phyloP scores from a whole-genome alignment of 1,284 basidiomycete genomes.

The Entoloma clypeatum region DNA sequence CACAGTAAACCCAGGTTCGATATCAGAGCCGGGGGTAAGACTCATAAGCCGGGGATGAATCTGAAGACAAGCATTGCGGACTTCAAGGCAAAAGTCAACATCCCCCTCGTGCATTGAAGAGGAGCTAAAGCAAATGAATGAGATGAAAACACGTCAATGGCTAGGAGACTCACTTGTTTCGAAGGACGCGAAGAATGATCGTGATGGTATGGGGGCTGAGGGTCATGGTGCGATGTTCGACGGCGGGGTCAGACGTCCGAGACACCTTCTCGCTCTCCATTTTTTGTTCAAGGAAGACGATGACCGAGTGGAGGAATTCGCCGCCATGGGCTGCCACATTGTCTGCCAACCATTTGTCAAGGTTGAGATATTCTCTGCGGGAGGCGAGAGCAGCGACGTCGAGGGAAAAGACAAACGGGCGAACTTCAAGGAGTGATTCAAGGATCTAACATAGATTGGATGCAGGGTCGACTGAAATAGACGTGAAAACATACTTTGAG shows the following conservation, averaged over 20 bases:
- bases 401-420: constrained; percentile 83
- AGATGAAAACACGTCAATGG: constrained; percentile 9
- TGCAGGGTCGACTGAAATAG: neutral
- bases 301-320: constrained; percentile 84
- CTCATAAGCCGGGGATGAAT: constrained; percentile 97
- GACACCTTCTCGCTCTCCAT: constrained; percentile 84
- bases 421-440: constrained; percentile 83
- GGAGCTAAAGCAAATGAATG: constrained; percentile 40
- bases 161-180: constrained; percentile 57
- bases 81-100: constrained; percentile 86
- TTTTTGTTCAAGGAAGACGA: constrained; percentile 87
- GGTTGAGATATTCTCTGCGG: constrained; percentile 88
- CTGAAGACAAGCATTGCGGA: constrained; percentile 92
- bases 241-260: constrained; percentile 72
- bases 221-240: constrained; percentile 78
- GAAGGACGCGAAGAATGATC: constrained; percentile 85
- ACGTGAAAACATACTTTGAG: constrained; percentile 62
- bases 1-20: constrained; percentile 90
- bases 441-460: constrained; percentile 59
- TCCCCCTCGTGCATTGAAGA: constrained; percentile 71
- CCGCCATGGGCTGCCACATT: constrained; percentile 77
- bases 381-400: constrained; percentile 94
- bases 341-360: constrained; percentile 95
- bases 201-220: constrained; percentile 85
- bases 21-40: constrained; percentile 83